A percentile compares a stretch with the other conserved stretches of the same genome.
Evolutionary conservation across 2,329 filamentous ascomycete species (phyloP).

Genomic region (Fusarium sp.): DNA sequence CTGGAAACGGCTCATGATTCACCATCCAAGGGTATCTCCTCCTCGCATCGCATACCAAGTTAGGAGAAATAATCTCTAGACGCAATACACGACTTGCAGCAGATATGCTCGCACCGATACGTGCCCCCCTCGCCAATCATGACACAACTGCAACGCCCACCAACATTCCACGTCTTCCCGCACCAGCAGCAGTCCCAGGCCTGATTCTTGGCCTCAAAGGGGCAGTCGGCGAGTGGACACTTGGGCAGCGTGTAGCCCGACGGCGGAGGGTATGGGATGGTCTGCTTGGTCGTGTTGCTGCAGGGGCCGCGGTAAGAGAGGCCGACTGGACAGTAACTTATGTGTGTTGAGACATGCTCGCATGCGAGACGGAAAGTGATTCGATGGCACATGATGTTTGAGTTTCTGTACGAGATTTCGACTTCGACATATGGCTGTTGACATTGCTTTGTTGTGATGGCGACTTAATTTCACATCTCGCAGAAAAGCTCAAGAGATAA

Average conservation of each 20-base stretch:
- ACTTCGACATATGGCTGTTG: not conserved
- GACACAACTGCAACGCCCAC: slow-evolving; percentile 61
- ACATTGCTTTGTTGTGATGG: not conserved
- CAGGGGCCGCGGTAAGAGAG: slow-evolving; percentile 53
- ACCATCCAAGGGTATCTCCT: slow-evolving; percentile 10
- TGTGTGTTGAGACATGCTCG: slow-evolving; percentile 59
- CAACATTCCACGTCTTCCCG: slow-evolving; percentile 61
- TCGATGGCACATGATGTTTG: slow-evolving; percentile 58
- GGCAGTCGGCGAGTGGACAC: slow-evolving; percentile 59
- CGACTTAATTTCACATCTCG: not conserved
- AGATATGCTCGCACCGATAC: slow-evolving; percentile 64
- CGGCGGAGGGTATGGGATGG: slow-evolving; percentile 59
- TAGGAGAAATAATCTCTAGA: slow-evolving; percentile 48
- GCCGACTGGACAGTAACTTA: slow-evolving; percentile 57
- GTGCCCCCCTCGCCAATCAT: slow-evolving; percentile 62
- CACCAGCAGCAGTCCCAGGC: slow-evolving; percentile 68
- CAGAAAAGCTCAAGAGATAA: not conserved
- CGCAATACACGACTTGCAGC: slow-evolving; percentile 60
- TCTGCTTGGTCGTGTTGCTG: slow-evolving; percentile 54
- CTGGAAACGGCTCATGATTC: not conserved
- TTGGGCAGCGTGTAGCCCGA: slow-evolving; percentile 53
- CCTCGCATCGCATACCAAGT: not conserved
- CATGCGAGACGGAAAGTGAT: slow-evolving; percentile 61
- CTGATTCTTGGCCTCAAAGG: slow-evolving; percentile 60
- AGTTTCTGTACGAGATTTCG: not conserved